Evolutionary conservation across 2,329 filamentous ascomycete species (phyloP), one percentile per base, ranked within the genome.

Genomic region (Colletotrichum paranaense): DNA sequence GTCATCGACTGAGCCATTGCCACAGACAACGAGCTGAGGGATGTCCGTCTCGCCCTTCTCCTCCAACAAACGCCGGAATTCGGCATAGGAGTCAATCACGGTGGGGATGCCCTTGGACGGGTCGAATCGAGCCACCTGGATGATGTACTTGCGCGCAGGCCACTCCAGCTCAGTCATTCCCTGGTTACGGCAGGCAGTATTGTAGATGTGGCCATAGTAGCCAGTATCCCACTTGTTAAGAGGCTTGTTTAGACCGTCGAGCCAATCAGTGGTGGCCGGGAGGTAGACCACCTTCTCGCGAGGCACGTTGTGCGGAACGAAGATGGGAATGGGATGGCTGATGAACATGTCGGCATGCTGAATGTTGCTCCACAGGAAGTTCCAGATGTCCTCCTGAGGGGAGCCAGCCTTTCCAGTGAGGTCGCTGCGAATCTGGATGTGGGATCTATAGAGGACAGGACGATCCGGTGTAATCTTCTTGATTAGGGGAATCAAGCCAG

Each of bases 111-210:
- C 94, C 83, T 96, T 97, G 59, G 93, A 91, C 0, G 94, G 94
- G 76, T 97, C 94, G 79, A 97, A 97, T 24, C 94, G 92, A 1
- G 94, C 93, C 30, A 96, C 90, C 80, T 97, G 94, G 6, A 93
- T 88, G 76, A 97, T 94, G 81, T 95, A 97, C 78, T 92, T 89
- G 84, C 86, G 88, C 12, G 85, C 83, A 4, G 91, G 90, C 82
- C 87, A 92, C 57, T 85, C 83, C 32, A 93, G 83, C 77, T 87
- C 84, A n/a, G 88, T 86, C 89, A 91, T 90, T 79, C 88, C 82
- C 81, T 92, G 86, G 60, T 88, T 81, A 77, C 88, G 83, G 81
- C 90, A 92, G 79, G 90, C 85, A 3, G 85, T 83, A 77, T 92
- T 92, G 83, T 95, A 94, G n/a, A 92, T 86, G 76, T 94, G 90